Base-by-base conservation (phyloP, 768 basidiomycete species). In the Coprinellus micaceus region DNA sequence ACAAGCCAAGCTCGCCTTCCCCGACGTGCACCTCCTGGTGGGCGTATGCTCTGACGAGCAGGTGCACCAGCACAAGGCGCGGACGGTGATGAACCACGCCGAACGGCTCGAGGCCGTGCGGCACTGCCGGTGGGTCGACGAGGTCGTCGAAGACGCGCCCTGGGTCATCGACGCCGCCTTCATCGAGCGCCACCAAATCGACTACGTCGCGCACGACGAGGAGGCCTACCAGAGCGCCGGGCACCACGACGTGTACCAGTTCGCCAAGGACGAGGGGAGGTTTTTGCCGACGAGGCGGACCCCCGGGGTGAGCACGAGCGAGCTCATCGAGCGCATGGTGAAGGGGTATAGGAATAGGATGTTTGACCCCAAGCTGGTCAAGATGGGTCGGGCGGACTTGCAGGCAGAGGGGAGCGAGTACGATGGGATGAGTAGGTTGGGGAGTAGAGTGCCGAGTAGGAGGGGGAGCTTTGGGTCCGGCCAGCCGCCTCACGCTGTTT, bases 161-260 rank as follows among this genome's bases (percentile, higher is more conserved):
- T 98, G 96, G 97, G 76, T 92, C 39, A 77, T 98, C 57, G 84
- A 87, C 61, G 77, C 87, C 54, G 85, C 79, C 0, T 99, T 97
- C 68, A 61, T 98, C 22, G 82, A 90, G 44, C 88, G 88, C 69
- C 85, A 90, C 69, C 69, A 87, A 70, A 96, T 99, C 60, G 97
- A 99, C 69, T 99, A 98, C 64, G 88, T 98, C 45, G 95, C 95
- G 2, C 97, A 99, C 64, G 97, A 99, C 65, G 95, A 98, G 65
- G 84, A 82, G 52, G 91, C 94, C 0, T 98, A 98, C 64, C 81
- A 80, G 2, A 77, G 84, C 26, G 83, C 78, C n/a, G 91, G 88
- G 1, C 79, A 84, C 48, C 85, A 89, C 28, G 97, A 99, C 69
- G 90, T 95, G 0, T 99, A 98, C 67, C 75, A 74, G 2, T 88